Percentiles rank a stretch among this genome's conserved stretches.
Evolutionary conservation across 305 asterid genomes (phyloP).

Genomic region (Fraxinus angustifolia): DNA sequence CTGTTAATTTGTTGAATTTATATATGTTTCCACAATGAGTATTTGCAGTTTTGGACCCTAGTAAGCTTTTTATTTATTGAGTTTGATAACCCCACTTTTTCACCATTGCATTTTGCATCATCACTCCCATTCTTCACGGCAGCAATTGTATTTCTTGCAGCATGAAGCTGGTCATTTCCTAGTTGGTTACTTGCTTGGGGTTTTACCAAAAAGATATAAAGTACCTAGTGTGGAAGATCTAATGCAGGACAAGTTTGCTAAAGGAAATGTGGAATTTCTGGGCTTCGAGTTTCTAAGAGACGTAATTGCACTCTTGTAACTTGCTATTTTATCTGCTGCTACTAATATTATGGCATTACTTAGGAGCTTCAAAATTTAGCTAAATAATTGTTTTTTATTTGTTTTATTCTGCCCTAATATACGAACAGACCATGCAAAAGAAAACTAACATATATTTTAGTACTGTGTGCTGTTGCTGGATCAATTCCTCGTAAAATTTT

Average conservation of each 20-base stretch:
- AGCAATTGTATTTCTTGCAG: constrained; percentile 34
- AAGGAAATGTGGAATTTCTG: constrained; percentile 56
- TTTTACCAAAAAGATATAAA: constrained; percentile 60
- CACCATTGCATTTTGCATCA: background rate
- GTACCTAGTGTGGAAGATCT: constrained; percentile 60
- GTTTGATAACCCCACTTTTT: constrained; percentile 5
- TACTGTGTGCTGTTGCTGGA: background rate
- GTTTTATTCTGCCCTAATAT: background rate
- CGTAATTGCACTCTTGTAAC: constrained; percentile 32
- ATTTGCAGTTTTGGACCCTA: background rate
- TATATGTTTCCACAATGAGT: background rate
- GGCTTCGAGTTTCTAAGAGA: constrained; percentile 67
- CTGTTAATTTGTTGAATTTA: background rate
- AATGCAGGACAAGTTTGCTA: constrained; percentile 43
- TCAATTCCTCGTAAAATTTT: background rate
- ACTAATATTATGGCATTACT: background rate
- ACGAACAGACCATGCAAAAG: background rate
- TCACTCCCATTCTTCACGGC: background rate
- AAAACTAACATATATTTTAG: background rate
- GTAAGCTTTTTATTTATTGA: background rate
- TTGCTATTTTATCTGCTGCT: background rate
- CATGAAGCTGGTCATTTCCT: constrained; percentile 94
- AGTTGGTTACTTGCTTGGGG: constrained; percentile 72
- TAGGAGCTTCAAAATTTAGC: background rate
- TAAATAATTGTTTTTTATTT: background rate